Base-by-base conservation (phyloP, 176 grass and related monocot species). In the Phragmites australis region DNA sequence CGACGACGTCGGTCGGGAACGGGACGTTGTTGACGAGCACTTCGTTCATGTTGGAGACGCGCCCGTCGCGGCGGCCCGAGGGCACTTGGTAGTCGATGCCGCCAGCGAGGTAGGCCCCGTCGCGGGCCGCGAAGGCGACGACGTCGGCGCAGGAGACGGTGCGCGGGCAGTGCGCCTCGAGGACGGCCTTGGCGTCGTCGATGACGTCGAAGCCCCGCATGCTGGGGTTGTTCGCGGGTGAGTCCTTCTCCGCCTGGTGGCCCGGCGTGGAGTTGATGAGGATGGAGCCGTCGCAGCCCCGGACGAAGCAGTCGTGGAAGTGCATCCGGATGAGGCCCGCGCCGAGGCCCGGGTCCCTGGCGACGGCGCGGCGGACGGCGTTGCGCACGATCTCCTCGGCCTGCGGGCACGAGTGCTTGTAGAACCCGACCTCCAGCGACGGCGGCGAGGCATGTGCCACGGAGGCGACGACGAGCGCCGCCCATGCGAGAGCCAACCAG, bases 251-350 rank as follows among this genome's bases (percentile, higher is more conserved):
- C 0, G 84, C 83, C 8, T 0, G 0, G 70, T 42, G 58, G 10
- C 80, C 80, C 0, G 90, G 84, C 0, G 81, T 87, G 0, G 90
- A 89, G 58, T 87, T 56, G 22, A 93, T 73, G 34, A 92, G 70
- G 22, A 92, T 29, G 3, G 90, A 92, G 1, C 8, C 90, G 40
- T 92, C 90, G 2, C 90, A 92, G 0, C 90, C 90, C 41, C 86
- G 42, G 34, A 97, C 90, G 63, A 97, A 97, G 77, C 93, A 96
- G 46, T 96, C 93, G 50, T 96, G 93, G 77, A 97, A 97, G 55
- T 93, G 90, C 82, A 97, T 89, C 17, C 94, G 82, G 87, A 97
- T 87, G 23, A 97, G 80, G 0, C 84, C 84, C 8, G 89, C 91
- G 25, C 69, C 91, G 10, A 93, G 37, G n/a, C 89, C 92, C 0